Evolutionary conservation across 257 asterid species (phyloP), one percentile per base, ranked within the genome.

Genomic region (Coffea canephora): DNA sequence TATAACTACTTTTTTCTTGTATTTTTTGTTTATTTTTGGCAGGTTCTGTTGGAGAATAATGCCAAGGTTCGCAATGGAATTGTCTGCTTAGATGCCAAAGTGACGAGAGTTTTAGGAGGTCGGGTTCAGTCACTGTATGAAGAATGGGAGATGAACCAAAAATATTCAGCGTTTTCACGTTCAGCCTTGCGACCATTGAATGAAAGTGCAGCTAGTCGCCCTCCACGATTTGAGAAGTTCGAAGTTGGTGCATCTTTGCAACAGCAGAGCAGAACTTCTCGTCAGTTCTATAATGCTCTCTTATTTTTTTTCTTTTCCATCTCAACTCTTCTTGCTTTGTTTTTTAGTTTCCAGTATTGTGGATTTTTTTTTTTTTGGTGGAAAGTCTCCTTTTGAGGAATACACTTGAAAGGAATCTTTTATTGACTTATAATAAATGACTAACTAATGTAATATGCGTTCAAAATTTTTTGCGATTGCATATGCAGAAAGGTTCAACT

Each of bases 191-290:
- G 89, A 86, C 80, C 80, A 59, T 88, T 88, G 25, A 85, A 83
- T 69, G 93, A 90, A 85, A 87, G 61, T 86, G 88, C 84, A 82
- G 83, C 89, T 69, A 89, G 85, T 83, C 74, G 82, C 78, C 93
- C 95, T 57, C 98, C 97, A 59, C 93, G 92, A 41, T 94, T 94
- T 84, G 97, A 92, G 83, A 92, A 92, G 85, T 85, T 94, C 89
- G 86, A 90, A 85, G 78, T 88, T 75, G 86, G 89, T 68, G 85
- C 87, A 25, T 61, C 81, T 75, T 79, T 75, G n/a, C 89, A 80
- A 45, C 83, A 83, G 79, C 80, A 49, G 27, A 78, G 78, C 68
- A 84, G 43, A 80, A 62, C 81, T 64, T 77, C 75, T 25, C 78
- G 86, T 87, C 77, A 74, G 85, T 79, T 25, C 71, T 67, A 31